Evolutionary conservation across 2,329 filamentous ascomycete species (phyloP).

Genomic region (Trichoderma sp.): DNA sequence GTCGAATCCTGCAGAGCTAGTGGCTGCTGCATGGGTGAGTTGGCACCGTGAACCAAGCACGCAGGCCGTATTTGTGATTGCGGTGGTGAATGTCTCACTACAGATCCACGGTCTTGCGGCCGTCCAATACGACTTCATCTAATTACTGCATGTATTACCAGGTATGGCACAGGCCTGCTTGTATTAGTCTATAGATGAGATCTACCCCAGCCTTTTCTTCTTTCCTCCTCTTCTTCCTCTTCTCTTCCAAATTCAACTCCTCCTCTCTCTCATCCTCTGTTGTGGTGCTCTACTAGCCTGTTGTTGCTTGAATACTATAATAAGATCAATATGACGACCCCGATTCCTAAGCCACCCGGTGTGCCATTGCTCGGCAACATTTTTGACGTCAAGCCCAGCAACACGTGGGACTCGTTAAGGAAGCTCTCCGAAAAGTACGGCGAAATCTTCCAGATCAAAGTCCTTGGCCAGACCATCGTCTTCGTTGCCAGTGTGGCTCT

Average conservation of each 20-base stretch:
- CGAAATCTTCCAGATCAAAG: conserved; percentile 41
- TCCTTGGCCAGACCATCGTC: conserved; percentile 34
- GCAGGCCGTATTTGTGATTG: neutral
- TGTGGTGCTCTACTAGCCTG: neutral
- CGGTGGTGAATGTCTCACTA: conserved; percentile 17
- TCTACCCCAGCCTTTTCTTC: neutral
- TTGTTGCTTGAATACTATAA: neutral
- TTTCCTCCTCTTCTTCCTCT: neutral
- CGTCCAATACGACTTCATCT: neutral
- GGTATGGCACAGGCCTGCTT: neutral
- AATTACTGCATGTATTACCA: neutral
- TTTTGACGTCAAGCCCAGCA: conserved; percentile 35
- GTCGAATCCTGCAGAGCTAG: conserved; percentile 14
- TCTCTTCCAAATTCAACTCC: neutral
- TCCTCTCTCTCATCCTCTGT: neutral
- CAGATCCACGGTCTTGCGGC: conserved; percentile 13
- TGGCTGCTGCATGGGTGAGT: conserved; percentile 21
- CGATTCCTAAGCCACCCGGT: conserved; percentile 37
- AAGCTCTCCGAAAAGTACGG: conserved; percentile 36
- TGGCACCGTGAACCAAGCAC: conserved; percentile 14
- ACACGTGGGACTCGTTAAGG: conserved; percentile 39
- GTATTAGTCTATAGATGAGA: neutral
- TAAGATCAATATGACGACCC: conserved; percentile 34
- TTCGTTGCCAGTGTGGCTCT: conserved; percentile 51
- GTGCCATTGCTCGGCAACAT: conserved; percentile 40